These are phyloP conservation scores for Eucalyptus shirleyi DNA, from an alignment of 345 rosid species.

Conservation along the genomic window DNA sequence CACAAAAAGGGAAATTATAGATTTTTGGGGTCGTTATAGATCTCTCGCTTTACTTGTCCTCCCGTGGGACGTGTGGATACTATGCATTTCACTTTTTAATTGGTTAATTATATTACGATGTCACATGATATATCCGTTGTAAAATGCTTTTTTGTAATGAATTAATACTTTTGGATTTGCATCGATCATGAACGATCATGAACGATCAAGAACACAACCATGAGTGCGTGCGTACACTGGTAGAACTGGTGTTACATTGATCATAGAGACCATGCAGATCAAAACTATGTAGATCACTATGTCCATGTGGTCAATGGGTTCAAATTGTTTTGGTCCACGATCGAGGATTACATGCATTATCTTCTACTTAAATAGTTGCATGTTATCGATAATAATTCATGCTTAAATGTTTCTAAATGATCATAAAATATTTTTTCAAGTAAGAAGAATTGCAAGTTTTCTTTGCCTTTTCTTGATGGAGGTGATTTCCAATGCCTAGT, in stretches of 20 bases:
- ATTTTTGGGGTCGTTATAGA: background rate
- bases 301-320: background rate
- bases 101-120: background rate
- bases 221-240: rapidly evolving
- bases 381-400: background rate
- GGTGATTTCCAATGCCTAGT: background rate
- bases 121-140: rapidly evolving
- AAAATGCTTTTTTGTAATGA: background rate
- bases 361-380: background rate
- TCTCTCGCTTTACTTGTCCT: background rate
- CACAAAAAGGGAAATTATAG: background rate
- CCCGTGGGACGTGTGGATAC: background rate
- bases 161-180: background rate
- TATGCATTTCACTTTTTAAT: background rate
- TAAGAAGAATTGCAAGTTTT: background rate
- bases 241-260: too few relatives aligned
- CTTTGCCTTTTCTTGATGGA: background rate
- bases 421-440: background rate
- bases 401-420: too few relatives aligned
- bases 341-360: background rate
- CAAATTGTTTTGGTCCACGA: background rate
- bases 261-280: background rate
- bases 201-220: background rate
- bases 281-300: background rate
- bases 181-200: background rate